Conservation (phyloP, 208 protist genomes). For the Leishmania lainsoni region DNA sequence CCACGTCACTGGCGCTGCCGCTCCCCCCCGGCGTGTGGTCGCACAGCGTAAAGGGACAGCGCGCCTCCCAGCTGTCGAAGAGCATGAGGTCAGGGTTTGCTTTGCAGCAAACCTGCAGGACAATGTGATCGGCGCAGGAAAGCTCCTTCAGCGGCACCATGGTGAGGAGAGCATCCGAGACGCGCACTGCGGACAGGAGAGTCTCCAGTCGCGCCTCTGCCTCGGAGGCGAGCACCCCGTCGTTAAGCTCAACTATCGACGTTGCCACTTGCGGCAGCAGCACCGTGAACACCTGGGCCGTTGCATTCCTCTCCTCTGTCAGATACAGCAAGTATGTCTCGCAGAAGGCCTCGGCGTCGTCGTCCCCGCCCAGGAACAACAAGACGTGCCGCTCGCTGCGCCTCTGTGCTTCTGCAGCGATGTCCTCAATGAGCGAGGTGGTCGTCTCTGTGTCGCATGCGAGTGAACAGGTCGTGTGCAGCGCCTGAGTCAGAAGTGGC, state of each 20-base stretch:
- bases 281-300: conserved; percentile 50
- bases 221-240: conserved; percentile 4
- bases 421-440: conserved; percentile 15
- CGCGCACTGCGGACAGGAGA: conserved; percentile 37
- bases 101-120: conserved; percentile 34
- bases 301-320: conserved; percentile 33
- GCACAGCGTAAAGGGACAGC: conserved; percentile 27
- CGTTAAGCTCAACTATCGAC: conserved; percentile 12
- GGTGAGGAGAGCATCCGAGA: conserved; percentile 52
- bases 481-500: conserved; percentile 12
- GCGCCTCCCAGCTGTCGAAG: conserved; percentile 34
- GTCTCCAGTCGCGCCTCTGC: conserved; percentile 19
- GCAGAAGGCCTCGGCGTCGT: conserved; percentile 43
- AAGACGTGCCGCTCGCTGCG: conserved; percentile 20
- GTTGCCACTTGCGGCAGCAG: conserved; percentile 27
- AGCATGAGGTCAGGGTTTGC: conserved; percentile 39
- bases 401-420: conserved; percentile 5
- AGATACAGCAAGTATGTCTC: conserved; percentile 46
- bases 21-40: not conserved
- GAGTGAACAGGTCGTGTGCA: conserved; percentile 19
- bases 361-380: conserved; percentile 26
- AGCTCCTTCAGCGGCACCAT: conserved; percentile 28
- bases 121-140: conserved; percentile 20
- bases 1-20: not conserved
- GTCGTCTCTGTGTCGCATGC: conserved; percentile 25